Evolutionary conservation across 495 filamentous ascomycete species (phyloP).

Genomic region (Penicillium flavigenum): DNA sequence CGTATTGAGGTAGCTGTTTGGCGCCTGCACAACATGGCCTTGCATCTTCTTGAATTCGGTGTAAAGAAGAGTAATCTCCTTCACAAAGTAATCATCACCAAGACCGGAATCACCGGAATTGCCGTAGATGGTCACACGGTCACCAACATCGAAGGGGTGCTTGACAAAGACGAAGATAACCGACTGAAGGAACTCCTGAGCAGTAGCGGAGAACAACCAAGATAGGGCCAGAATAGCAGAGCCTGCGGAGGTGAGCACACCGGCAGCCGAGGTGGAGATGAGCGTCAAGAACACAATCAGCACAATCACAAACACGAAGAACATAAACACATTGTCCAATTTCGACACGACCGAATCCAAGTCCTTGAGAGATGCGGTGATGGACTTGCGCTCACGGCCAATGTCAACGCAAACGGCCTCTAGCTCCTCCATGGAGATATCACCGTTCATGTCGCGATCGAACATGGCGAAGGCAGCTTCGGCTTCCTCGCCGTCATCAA

Average conservation of each 20-base stretch:
- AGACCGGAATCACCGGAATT: conserved; percentile 74
- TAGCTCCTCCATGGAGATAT: conserved; percentile 94
- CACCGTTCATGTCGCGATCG: conserved; percentile 94
- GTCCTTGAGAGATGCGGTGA: conserved; percentile 91
- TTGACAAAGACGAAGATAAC: conserved; percentile 97
- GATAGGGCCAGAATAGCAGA: conserved; percentile 81
- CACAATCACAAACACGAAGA: conserved; percentile 76
- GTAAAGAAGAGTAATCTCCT: conserved; percentile 90
- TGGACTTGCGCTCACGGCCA: conserved; percentile 90
- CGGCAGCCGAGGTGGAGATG: conserved; percentile 83
- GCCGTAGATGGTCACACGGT: conserved; percentile 87
- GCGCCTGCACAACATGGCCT: conserved; percentile 92
- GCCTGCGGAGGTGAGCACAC: conserved; percentile 83
- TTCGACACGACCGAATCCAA: conserved; percentile 93
- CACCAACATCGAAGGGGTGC: conserved; percentile 96
- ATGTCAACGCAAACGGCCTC: conserved; percentile 94
- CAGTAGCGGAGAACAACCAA: conserved; percentile 89
- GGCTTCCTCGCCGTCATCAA: conserved; percentile 82
- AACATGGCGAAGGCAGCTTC: conserved; percentile 92
- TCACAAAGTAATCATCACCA: conserved; percentile 94
- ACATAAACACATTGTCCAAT: conserved; percentile 82
- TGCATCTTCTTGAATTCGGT: conserved; percentile 99
- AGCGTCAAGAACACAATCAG: conserved; percentile 84
- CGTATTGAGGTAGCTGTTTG: conserved; percentile 88
- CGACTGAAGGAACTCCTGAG: conserved; percentile 89